Conservation (phyloP, 495 filamentous ascomycete genomes). For the Penicillium longicatenatum region DNA sequence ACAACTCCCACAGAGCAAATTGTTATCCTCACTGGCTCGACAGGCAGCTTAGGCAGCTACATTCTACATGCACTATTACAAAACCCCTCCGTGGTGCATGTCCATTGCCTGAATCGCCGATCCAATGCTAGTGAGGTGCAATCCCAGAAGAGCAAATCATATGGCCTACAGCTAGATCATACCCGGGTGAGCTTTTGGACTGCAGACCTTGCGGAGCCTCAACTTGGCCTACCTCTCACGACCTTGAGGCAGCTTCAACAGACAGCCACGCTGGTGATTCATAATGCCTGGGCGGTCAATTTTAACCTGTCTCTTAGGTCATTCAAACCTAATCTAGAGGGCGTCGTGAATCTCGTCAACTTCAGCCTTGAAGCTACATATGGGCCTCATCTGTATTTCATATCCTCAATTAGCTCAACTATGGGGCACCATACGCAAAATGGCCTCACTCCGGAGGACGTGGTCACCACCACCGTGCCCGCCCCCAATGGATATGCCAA, state of each 20-base stretch:
- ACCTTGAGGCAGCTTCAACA: constrained; percentile 8
- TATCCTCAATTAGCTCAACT: constrained; percentile 51
- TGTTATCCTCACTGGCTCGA: constrained; percentile 16
- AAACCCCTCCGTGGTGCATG: not conserved
- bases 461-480: constrained; percentile 13
- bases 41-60: constrained; percentile 12
- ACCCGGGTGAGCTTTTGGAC: constrained; percentile 9
- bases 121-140: not conserved
- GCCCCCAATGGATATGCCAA: constrained; percentile 47
- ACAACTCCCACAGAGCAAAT: not conserved
- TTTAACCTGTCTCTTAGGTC: constrained; percentile 42
- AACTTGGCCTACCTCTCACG: constrained; percentile 1
- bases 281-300: constrained; percentile 50
- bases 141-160: not conserved
- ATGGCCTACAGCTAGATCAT: not conserved
- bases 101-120: constrained; percentile 16
- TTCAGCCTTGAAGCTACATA: constrained; percentile 44
- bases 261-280: constrained; percentile 36
- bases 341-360: constrained; percentile 53
- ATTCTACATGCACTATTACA: constrained; percentile 11
- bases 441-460: constrained; percentile 13
- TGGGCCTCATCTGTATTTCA: constrained; percentile 51
- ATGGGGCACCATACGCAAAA: constrained; percentile 13
- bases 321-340: constrained; percentile 35
- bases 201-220: constrained; percentile 3